Evolutionary conservation across 2,329 filamentous ascomycete species (phyloP).

Genomic region (Colletotrichum euphorbiae): DNA sequence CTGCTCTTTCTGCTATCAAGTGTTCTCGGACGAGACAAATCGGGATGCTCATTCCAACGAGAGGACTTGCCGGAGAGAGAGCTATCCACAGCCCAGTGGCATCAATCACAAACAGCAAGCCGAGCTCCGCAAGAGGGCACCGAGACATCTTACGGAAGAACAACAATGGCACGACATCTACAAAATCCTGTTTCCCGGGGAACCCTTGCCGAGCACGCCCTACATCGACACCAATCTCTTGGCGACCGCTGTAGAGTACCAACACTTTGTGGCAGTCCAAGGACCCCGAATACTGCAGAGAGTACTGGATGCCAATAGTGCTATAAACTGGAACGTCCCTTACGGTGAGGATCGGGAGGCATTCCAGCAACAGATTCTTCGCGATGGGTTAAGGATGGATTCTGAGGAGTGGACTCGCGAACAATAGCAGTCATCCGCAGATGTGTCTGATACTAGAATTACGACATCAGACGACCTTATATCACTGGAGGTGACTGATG

Average conservation of each 20-base stretch:
- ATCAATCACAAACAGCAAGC: constrained; percentile 43
- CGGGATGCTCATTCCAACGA: background rate
- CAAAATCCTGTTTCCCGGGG: constrained; percentile 42
- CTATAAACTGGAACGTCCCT: background rate
- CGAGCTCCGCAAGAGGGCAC: constrained; percentile 37
- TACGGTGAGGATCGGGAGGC: no score
- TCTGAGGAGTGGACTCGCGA: no score
- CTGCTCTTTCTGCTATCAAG: background rate
- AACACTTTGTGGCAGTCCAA: background rate
- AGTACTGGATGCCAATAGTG: background rate
- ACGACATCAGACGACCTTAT: no score
- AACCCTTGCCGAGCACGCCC: constrained; percentile 39
- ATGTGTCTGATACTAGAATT: no score
- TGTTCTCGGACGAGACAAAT: background rate
- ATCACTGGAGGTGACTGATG: no score
- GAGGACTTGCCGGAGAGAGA: constrained; percentile 25
- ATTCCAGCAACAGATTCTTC: no score
- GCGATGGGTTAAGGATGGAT: no score
- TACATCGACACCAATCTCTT: constrained; percentile 39
- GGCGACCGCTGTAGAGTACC: background rate
- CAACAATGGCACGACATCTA: constrained; percentile 46
- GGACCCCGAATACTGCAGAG: background rate
- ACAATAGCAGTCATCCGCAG: no score
- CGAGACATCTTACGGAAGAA: constrained; percentile 39
- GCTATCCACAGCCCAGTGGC: constrained; percentile 37